Base-by-base conservation (phyloP, 2,329 filamentous ascomycete genomes). In the Leptographium galeiforme region DNA sequence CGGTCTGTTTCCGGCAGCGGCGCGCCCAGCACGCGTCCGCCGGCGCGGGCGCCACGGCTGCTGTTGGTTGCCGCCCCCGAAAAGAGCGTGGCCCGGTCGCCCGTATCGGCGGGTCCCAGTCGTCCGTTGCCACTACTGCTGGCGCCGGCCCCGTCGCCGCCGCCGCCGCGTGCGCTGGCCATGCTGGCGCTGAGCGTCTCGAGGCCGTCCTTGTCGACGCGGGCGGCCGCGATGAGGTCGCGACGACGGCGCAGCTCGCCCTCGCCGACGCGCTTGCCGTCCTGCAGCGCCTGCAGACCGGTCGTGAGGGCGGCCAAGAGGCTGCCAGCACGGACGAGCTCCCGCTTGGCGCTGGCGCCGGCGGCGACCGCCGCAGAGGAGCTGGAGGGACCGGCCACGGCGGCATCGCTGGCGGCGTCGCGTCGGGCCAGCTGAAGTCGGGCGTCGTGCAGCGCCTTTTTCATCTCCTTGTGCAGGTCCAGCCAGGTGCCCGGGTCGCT, bases 381-480 rank as follows among this genome's bases (percentile, higher is more conserved):
- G 45, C 18, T 36, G 16, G 33, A 36, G 13, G 12, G 38, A 3
- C 19, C 51, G 1, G 38, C 51, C 11, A 38, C 36, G 67, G 41
- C 67, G 71, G 58, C 69, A 68, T 38, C 67, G 65, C 33, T 63
- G 1, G 81, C 80, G 18, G 75, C 77, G 62, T 93, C 87, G 48
- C 87, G 71, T 58, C 77, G 72, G 41, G 84, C 83, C n/a, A 89
- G 69, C 63, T 76, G 78, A 57, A 81, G 70, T 18, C 84, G 68
- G 10, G 82, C 82, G 58, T 85, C 78, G 62, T 87, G 82, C 34
- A 93, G 73, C 58, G 79, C 76, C 16, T 73, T 72, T 68, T 89
- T 90, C 68, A 90, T 74, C 62, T 89, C 84, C 32, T 79, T 70
- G 63, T 89, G 82, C 53, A 87, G 73, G 63, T 91, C 87, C 32